Evolutionary conservation across 257 asterid species (phyloP), one percentile per base, ranked within the genome.

Genomic region (Scutellaria barbata): DNA sequence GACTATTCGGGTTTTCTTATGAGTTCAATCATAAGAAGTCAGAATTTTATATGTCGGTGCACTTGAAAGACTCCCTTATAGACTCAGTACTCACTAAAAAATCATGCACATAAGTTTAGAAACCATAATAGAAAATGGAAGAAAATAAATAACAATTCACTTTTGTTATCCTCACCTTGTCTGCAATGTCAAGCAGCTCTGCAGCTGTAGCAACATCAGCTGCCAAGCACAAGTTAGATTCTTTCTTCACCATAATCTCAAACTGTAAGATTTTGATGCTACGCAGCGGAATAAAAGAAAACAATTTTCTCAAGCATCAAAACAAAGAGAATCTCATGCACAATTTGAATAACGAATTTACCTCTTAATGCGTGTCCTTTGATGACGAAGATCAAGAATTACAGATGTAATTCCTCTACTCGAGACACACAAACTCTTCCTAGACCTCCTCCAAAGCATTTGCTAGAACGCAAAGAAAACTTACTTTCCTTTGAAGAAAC

Each of bases 171-270:
- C 78, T 76, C 77, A 92, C 99, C 97, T 84, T 89, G 69, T 95
- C 95, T 33, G 98, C 98, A 71, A 95, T 84, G 65, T 85, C 94
- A 75, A 92, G 97, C 84, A 95, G 82, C 84, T 88, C 98, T 11
- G 92, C 85, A 70, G 96, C 96, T 18, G 98, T 89, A 54, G 95
- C 85, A 81, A 92, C 97, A 75, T 95, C 99, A 75, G 99, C 99
- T 81, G 99, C 93, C 79, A 92, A 77, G 81, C 97, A 95, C 85
- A 95, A 79, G 84, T 92, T 92, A 50, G 95, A 86, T 72, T 95
- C 84, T 74, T 95, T 92, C 79, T 85, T 70, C 77, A 82, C 82
- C 98, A 95, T 95, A 63, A 92, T 88, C 79, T 95, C 96, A 80
- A n/a, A n/a, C n/a, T n/a, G n/a, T n/a, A n/a, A n/a, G n/a, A n/a